phyloP scores from a whole-genome alignment of 2,329 filamentous ascomycete species.

The Ceratocystis albifundus region DNA sequence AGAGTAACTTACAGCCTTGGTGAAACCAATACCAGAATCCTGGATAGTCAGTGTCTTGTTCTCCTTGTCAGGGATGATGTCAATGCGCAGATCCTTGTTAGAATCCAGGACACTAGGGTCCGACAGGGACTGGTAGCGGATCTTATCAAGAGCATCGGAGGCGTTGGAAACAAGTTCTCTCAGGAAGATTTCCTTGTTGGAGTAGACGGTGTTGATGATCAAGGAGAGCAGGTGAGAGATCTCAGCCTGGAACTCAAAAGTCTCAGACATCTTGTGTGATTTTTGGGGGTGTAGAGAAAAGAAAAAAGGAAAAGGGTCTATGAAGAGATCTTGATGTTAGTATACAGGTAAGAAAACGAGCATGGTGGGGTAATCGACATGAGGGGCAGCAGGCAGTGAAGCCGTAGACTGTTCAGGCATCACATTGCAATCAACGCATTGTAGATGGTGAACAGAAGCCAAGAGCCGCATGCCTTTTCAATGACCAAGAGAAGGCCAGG shows the following conservation, averaged over 20 bases:
- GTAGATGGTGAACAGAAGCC: not conserved
- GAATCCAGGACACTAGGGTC: conserved; percentile 95
- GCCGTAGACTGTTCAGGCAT: not conserved
- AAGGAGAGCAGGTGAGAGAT: conserved; percentile 99
- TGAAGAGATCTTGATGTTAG: not conserved
- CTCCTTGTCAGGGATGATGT: conserved; percentile 97
- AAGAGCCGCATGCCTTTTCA: not conserved
- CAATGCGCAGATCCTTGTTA: conserved; percentile 95
- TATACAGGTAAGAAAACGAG: not conserved
- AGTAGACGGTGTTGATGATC: conserved; percentile 99
- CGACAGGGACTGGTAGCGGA: conserved; percentile 95
- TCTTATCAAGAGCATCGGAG: conserved; percentile 99
- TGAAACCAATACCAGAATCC: conserved; percentile 99
- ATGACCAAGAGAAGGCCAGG: too few relatives aligned
- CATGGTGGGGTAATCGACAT: conserved; percentile 8
- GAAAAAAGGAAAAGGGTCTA: conserved; percentile 19
- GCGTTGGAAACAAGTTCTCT: conserved; percentile 97
- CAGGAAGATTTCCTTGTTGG: conserved; percentile 99
- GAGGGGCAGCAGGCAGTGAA: conserved; percentile 15
- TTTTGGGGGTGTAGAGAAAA: conserved; percentile 14
- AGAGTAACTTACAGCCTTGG: conserved; percentile 79
- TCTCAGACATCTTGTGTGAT: conserved; percentile 44
- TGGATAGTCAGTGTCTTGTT: conserved; percentile 94
- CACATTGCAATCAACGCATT: conserved; percentile 14
- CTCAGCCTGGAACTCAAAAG: conserved; percentile 99